Evolutionary conservation across 345 rosid species (phyloP).

Genomic region (Brassica rapa): DNA sequence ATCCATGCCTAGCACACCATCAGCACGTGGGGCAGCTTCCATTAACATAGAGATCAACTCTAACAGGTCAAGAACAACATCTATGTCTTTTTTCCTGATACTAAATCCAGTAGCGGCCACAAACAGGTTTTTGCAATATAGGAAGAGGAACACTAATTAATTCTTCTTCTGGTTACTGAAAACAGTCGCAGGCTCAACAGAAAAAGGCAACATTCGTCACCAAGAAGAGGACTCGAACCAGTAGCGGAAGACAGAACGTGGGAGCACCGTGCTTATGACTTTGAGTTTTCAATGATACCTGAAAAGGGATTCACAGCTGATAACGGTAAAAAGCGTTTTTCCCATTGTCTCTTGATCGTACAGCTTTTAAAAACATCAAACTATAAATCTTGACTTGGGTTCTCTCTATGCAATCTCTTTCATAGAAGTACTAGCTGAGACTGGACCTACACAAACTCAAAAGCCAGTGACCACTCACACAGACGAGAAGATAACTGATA

Average conservation of each 20-base stretch:
- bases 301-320: conserved; percentile 57
- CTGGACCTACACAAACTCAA: conserved; percentile 77
- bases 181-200: conserved; percentile 52
- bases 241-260: conserved; percentile 65
- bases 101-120: conserved; percentile 17
- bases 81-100: conserved; percentile 7
- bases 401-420: neutral
- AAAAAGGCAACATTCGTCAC: conserved; percentile 53
- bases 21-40: conserved; percentile 53
- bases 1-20: conserved; percentile 68
- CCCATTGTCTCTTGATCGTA: conserved; percentile 6
- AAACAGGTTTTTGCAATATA: conserved; percentile 16
- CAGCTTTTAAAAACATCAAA: neutral
- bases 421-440: conserved; percentile 71
- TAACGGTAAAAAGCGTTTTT: conserved; percentile 46
- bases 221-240: conserved; percentile 72
- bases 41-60: conserved; percentile 32
- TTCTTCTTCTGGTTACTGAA: conserved; percentile 19
- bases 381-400: conserved; percentile 6
- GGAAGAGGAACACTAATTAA: conserved; percentile 15
- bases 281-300: conserved; percentile 51
- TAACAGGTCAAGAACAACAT: conserved; percentile 33
- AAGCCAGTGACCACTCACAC: conserved; percentile 43
- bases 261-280: conserved; percentile 49
- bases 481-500: conserved; percentile 65